Base-by-base conservation (phyloP, 257 asterid genomes). In the Dorcoceras hygrometricum region DNA sequence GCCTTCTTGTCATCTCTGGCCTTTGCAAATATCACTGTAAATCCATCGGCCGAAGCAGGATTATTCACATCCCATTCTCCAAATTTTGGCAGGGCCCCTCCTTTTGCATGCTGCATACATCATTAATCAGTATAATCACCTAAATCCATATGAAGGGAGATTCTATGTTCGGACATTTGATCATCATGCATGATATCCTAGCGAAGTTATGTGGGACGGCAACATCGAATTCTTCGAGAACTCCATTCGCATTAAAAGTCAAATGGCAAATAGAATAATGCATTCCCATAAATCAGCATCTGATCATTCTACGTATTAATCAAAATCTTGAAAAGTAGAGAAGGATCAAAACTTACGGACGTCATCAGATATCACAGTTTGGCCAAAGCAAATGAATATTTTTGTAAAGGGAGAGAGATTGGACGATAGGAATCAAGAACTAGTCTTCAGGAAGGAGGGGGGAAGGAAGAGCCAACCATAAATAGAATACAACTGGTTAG, bases 61-160 rank as follows among this genome's bases (percentile, higher is more conserved):
- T 84, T 82, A 36, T 84, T 84, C 66, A 78, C 90, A 75, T 84
- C 90, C 90, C 90, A 84, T 75, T 84, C 87, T 3, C 90, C 90
- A 63, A 84, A 84, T 71, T 84, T 84, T 25, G 90, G 90, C 84
- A 84, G 65, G 2, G 88, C 80, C 83, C 90, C 79, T 14, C 87
- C 90, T 62, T 81, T 76, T 50, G 76, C 89, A 63, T 81, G 84
- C 87, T 82, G 81, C 74, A 28, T 4, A 59, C 57, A 56, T 25
- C 34, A 29, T 29, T 29, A 0, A 29, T 29, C 9, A 4, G 6
- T 4, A 1, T 29, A 1, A 4, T 29, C 4, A 29, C 7, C 7
- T 9, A 2, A 29, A 5, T 29, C 19, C 51, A 22, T 5, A 7
- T 34, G 19, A 22, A 4, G 27, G 46, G 54, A 23, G 20, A 34